Base-by-base conservation (phyloP, 208 protist species). In the Leishmania amazonensis region DNA sequence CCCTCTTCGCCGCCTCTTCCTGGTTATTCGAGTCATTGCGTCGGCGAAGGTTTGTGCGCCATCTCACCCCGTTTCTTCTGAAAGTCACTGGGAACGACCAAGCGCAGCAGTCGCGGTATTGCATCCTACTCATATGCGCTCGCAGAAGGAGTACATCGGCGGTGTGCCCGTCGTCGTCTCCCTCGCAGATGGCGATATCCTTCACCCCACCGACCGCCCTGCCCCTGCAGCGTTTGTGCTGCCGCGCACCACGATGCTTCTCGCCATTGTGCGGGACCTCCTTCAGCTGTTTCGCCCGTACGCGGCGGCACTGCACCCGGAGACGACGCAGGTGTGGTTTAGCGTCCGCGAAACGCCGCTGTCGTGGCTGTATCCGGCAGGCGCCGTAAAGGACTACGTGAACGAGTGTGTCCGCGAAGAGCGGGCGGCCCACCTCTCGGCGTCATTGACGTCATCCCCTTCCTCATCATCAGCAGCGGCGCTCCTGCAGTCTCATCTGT, bases 341-440 rank as follows among this genome's bases (percentile, higher is more conserved):
- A 92, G 85, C 54, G 88, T 87, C 42, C 71, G 83, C 1, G 80
- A 83, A 64, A 68, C 74, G 1, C 87, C 85, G n/a, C 65, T 96
- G 42, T 86, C 89, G 17, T 96, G 93, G 91, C 81, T 89, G 9
- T 93, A 93, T 67, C 90, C 93, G 2, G 86, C 88, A 42, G 93
- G 93, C 5, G 91, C 85, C 1, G 86, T 96, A 0, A 92, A 93
- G 47, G 93, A 96, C 71, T 92, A 89, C 70, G 82, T 94, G 19
- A 88, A 75, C 40, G 88, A 90, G 79, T 81, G 73, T 40, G 60
- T 81, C 35, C 75, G 83, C 3, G 76, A 76, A 62, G 58, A 76
- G 75, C 75, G 77, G 42, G 28, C 60, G 58, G 40, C 75, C 45
- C 79, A 87, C 24, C 71, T 80, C 57, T 38, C 57, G n/a, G 35